Base-by-base conservation (phyloP, 78 protist genomes). In the Tieghemostelium lacteum region DNA sequence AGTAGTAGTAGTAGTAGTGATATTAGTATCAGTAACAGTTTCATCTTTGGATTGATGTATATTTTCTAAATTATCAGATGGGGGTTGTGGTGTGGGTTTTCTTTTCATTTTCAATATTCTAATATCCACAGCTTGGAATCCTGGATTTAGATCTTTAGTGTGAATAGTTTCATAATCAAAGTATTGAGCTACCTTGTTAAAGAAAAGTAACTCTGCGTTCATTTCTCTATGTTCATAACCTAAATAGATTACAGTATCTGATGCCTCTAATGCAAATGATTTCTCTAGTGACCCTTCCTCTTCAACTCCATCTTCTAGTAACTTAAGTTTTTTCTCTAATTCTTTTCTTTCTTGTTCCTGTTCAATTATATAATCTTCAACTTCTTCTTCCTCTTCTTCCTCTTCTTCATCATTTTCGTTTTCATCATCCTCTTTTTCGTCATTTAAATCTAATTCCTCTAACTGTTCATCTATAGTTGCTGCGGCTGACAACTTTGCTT, bases 171-270 rank as follows among this genome's bases (percentile, higher is more conserved):
- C 88, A 54, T 65, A 61, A 50, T 77, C 50, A 14, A 77, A 77
- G 37, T 36, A 77, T 20, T 36, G 28, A 19, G 24, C n/a, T 16
- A 77, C 88, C 37, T 77, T 63, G 24, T 39, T 77, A 39, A 77
- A 45, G 36, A 77, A 77, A 26, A 77, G 20, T 12, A 71, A 65
- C 33, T 77, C 88, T n/a, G 88, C 88, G n/a, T 45, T 34, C 88
- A 77, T 77, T 52, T 65, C 57, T 54, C 88, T 42, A 55, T 77
- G 55, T 65, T 77, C 88, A 77, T 77, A 77, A 52, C 88, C 88
- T 26, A 77, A 54, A 29, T 77, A 77, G 28, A 77, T 77, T 26
- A 77, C 52, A 3, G 88, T 65, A 65, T 77, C 75, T 24, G 75
- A 50, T n/a, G 75, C 57, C 65, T 77, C 65, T 2, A 77, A 63